Evolutionary conservation across 176 grass and related monocot species (phyloP).

Genomic region (Pontederia paniculata): DNA sequence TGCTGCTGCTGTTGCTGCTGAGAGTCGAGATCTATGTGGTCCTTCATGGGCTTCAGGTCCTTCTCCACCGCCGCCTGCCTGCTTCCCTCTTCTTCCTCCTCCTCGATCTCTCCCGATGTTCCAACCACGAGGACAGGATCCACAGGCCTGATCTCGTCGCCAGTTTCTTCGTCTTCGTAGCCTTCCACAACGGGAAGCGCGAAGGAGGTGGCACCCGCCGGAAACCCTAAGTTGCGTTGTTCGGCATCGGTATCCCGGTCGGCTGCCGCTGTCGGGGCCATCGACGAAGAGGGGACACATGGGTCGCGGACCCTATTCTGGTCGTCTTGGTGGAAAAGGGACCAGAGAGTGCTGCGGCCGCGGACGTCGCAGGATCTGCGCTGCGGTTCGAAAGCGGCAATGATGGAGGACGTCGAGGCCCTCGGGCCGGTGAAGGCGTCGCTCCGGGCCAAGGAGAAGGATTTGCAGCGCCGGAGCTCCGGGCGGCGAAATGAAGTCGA

Average conservation of each 20-base stretch:
- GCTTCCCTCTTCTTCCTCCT: neutral
- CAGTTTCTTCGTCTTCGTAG: constrained; percentile 22
- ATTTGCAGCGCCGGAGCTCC: constrained; percentile 63
- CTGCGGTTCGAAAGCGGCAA: constrained; percentile 55
- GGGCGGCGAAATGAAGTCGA: constrained; percentile 22
- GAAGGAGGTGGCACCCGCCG: constrained; percentile 4
- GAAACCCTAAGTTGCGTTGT: constrained; percentile 32
- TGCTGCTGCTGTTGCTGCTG: constrained; percentile 12
- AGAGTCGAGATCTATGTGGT: constrained; percentile 67
- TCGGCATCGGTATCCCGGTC: constrained; percentile 13
- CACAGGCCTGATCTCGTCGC: constrained; percentile 58
- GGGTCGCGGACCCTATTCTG: constrained; percentile 40
- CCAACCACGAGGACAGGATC: constrained; percentile 36
- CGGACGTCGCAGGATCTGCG: constrained; percentile 73
- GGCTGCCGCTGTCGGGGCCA: constrained; percentile 28
- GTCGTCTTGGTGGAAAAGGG: constrained; percentile 89
- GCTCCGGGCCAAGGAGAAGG: constrained; percentile 47
- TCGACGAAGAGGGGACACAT: constrained; percentile 32
- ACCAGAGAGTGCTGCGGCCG: constrained; percentile 80
- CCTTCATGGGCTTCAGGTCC: constrained; percentile 52
- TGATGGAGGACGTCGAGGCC: neutral
- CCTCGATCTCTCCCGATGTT: constrained; percentile 62
- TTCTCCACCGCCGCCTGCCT: neutral
- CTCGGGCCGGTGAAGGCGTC: constrained; percentile 35
- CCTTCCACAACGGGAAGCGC: constrained; percentile 9